phyloP scores from a whole-genome alignment of 2,329 filamentous ascomycete genomes.

The Arthrobotrys conoides region DNA sequence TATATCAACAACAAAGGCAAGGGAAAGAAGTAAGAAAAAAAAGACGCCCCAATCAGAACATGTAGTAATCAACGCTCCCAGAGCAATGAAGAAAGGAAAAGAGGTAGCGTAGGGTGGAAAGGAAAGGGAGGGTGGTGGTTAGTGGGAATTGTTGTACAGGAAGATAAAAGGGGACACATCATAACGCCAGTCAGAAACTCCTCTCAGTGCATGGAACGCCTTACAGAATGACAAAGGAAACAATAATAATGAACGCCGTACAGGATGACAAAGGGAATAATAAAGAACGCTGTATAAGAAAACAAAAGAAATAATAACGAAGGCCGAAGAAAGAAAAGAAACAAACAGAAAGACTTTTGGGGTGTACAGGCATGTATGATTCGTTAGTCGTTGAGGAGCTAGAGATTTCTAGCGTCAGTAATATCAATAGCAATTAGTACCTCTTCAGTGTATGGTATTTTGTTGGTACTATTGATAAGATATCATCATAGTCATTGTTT shows the following conservation, averaged over 20 bases:
- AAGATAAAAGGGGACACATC: background rate
- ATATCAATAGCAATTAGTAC: background rate
- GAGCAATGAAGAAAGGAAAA: conserved; percentile 7
- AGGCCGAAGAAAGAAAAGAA: too few relatives aligned
- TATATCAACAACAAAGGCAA: background rate
- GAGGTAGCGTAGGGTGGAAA: background rate
- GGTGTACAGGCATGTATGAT: too few relatives aligned
- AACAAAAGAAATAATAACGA: background rate
- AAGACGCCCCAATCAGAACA: background rate
- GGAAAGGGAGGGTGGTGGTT: too few relatives aligned
- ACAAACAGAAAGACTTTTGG: too few relatives aligned
- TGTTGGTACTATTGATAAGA: background rate
- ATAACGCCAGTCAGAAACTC: conserved; percentile 15
- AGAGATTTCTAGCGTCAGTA: too few relatives aligned
- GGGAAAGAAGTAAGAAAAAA: background rate
- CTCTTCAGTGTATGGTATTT: background rate
- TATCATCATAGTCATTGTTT: too few relatives aligned
- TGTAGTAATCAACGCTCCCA: background rate
- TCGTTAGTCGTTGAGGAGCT: background rate
- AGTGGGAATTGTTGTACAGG: background rate
- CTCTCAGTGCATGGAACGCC: conserved; percentile 18
- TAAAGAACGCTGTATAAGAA: background rate
- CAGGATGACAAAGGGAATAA: background rate
- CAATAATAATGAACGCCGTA: background rate
- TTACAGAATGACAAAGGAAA: background rate